Evolutionary conservation across 495 filamentous ascomycete genomes (phyloP).

Genomic region (Hyaloscypha bicolor): DNA sequence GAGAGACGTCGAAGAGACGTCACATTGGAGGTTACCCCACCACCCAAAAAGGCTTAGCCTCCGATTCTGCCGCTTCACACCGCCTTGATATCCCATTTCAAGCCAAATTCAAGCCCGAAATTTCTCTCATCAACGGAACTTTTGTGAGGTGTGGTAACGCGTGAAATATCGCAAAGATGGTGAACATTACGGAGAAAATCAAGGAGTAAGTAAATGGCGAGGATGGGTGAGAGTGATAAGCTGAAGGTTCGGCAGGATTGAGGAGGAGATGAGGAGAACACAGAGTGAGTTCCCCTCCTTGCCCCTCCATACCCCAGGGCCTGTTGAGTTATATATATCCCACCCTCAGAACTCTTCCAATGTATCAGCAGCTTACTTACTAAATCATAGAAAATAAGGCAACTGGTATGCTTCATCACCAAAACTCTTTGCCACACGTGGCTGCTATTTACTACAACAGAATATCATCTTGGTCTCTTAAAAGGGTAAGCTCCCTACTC

Average conservation of each 20-base stretch:
- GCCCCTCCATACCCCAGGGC: constrained; percentile 10
- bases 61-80: constrained; percentile 12
- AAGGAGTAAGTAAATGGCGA: constrained; percentile 72
- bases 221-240: neutral
- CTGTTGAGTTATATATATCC: constrained; percentile 30
- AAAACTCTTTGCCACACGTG: constrained; percentile 3
- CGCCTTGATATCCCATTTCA: constrained; percentile 10
- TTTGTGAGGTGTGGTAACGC: neutral
- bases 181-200: constrained; percentile 99
- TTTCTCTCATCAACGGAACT: neutral
- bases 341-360: neutral
- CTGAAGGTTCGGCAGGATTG: constrained; percentile 67
- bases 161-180: constrained; percentile 70
- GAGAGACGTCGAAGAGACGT: neutral
- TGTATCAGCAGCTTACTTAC: constrained; percentile 1
- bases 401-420: constrained; percentile 66
- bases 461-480: constrained; percentile 96
- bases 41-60: neutral
- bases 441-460: constrained; percentile 42
- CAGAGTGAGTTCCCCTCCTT: constrained; percentile 67
- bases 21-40: neutral
- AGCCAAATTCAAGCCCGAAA: constrained; percentile 4
- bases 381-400: constrained; percentile 87
- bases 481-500: constrained; percentile 71
- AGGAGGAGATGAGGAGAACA: constrained; percentile 99